Conservation (phyloP, 176 grass and related monocot species). For the Juncus inflexus region DNA sequence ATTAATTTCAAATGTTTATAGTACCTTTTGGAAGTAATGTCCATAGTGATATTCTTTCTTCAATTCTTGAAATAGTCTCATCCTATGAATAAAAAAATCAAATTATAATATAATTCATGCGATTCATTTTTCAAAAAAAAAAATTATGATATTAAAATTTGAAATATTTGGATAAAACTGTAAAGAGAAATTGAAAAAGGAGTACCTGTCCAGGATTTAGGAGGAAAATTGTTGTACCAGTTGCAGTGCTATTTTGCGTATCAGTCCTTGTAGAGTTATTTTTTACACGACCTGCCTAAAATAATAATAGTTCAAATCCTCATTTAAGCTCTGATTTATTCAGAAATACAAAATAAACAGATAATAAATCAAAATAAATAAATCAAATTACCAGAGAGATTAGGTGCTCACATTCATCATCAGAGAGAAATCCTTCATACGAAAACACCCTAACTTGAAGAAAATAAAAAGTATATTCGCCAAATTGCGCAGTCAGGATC, state of each 20-base stretch:
- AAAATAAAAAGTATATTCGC: conserved; percentile 35
- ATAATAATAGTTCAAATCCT: conserved; percentile 18
- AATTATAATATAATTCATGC: too few relatives aligned
- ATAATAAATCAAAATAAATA: neutral
- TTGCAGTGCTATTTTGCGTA: conserved; percentile 23
- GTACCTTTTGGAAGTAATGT: conserved; percentile 91
- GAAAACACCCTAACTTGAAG: conserved; percentile 85
- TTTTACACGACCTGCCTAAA: conserved; percentile 44
- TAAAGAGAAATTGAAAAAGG: conserved; percentile 13
- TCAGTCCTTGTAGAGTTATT: conserved; percentile 34
- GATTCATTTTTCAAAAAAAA: neutral
- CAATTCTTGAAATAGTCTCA: conserved; percentile 49
- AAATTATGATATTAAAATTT: too few relatives aligned
- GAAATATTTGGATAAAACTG: conserved; percentile 11
- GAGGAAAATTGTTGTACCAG: conserved; percentile 24
- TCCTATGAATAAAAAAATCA: conserved; percentile 6
- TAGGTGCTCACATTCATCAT: conserved; percentile 62
- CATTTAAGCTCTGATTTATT: neutral
- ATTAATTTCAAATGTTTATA: neutral
- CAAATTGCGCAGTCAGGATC: neutral
- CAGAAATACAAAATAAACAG: neutral
- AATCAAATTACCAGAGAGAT: conserved; percentile 66
- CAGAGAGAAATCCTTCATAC: conserved; percentile 87
- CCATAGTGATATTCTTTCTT: conserved; percentile 84
- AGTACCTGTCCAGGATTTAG: conserved; percentile 46